These are phyloP conservation scores for Salvia miltiorrhiza DNA, from an alignment of 257 asterid genomes.

Conservation along the genomic window DNA sequence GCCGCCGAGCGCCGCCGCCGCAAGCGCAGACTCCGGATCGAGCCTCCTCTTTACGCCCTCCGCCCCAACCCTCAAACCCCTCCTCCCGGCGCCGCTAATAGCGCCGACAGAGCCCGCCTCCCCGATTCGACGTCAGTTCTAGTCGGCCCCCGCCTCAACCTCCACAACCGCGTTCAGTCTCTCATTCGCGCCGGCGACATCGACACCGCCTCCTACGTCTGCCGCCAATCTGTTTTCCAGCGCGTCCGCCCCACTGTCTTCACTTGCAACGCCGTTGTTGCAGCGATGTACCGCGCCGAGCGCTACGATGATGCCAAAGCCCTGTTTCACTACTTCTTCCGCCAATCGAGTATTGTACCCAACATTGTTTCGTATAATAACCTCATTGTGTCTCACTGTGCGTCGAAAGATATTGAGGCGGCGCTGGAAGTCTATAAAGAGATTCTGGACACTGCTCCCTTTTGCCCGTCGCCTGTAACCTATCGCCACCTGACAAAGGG, in stretches of 20 bases:
- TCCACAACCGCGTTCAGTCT: constrained; percentile 91
- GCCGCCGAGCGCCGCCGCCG: constrained; percentile 90
- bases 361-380: constrained; percentile 70
- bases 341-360: constrained; percentile 63
- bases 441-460: constrained; percentile 64
- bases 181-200: constrained; percentile 88
- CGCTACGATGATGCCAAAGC: constrained; percentile 68
- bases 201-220: constrained; percentile 67
- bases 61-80: constrained; percentile 50
- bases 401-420: constrained; percentile 64
- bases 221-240: constrained; percentile 75
- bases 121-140: constrained; percentile 80
- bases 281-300: constrained; percentile 73
- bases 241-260: constrained; percentile 78
- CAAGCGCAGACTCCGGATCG: constrained; percentile 83
- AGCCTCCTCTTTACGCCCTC: constrained; percentile 79
- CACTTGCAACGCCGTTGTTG: constrained; percentile 91
- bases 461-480: constrained; percentile 66
- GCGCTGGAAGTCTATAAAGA: constrained; percentile 51
- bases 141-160: constrained; percentile 72
- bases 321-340: constrained; percentile 76
- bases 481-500: constrained; percentile 88
- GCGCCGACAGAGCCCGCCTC: constrained; percentile 48
- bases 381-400: constrained; percentile 66
- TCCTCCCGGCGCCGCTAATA: constrained; percentile 21